Percentiles rank a stretch among this genome's conserved stretches.
Conservation (phyloP, 2,329 filamentous ascomycete genomes). For the Neofusicoccum cordaticola region DNA sequence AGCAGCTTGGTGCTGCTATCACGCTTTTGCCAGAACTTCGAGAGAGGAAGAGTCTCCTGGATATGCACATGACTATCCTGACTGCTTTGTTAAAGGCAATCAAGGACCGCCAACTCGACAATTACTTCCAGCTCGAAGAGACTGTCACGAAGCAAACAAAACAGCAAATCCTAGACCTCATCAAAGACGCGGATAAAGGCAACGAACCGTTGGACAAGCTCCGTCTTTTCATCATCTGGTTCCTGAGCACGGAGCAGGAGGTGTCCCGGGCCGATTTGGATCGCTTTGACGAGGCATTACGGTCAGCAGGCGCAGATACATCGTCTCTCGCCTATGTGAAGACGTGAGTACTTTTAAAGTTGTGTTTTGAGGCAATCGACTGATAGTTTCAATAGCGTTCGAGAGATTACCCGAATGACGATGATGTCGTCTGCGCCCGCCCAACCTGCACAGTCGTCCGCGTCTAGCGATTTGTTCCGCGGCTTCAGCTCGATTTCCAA, state of each 20-base stretch:
- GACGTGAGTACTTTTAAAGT: constrained; percentile 56
- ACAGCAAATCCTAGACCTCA: constrained; percentile 79
- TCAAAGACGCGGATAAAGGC: constrained; percentile 79
- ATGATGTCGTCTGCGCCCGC: constrained; percentile 86
- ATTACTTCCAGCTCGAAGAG: constrained; percentile 94
- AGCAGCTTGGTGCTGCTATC: constrained; percentile 94
- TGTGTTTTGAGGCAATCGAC: not conserved
- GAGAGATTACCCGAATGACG: constrained; percentile 94
- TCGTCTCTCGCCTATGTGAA: constrained; percentile 80
- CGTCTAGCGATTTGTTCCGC: constrained; percentile 78
- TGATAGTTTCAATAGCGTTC: constrained; percentile 57
- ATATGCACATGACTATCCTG: constrained; percentile 99
- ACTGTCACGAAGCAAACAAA: constrained; percentile 89
- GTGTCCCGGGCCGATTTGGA: constrained; percentile 78
- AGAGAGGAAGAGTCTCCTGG: constrained; percentile 86
- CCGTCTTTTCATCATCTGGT: constrained; percentile 91
- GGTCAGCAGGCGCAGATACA: constrained; percentile 70
- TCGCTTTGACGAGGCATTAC: constrained; percentile 80
- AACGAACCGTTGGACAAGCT: constrained; percentile 85
- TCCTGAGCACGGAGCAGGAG: constrained; percentile 83
- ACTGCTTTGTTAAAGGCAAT: constrained; percentile 78
- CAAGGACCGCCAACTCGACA: constrained; percentile 91
- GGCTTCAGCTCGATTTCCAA: constrained; percentile 91
- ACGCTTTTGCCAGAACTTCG: constrained; percentile 86
- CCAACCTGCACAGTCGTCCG: constrained; percentile 58